phyloP scores from a whole-genome alignment of 2,329 filamentous ascomycete species.

The Mollisia scopiformis region DNA sequence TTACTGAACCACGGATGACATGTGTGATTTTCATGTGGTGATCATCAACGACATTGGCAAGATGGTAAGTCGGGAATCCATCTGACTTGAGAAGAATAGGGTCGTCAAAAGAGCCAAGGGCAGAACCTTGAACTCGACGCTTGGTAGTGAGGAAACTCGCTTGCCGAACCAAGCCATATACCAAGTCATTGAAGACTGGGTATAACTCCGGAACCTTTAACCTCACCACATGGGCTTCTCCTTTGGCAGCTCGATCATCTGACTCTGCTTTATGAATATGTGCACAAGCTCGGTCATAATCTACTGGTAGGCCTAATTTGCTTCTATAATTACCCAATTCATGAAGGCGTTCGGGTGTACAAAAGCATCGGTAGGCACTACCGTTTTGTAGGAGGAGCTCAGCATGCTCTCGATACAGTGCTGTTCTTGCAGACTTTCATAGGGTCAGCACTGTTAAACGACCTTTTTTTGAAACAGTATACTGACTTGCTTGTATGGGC shows the following conservation, averaged over 20 bases:
- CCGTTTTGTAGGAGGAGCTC: slow-evolving; percentile 69
- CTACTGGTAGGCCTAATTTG: slow-evolving; percentile 57
- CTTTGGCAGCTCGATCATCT: slow-evolving; percentile 66
- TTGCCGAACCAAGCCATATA: slow-evolving; percentile 72
- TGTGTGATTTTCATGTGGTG: slow-evolving; percentile 95
- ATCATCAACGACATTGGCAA: slow-evolving; percentile 96
- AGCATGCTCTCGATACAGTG: slow-evolving; percentile 73
- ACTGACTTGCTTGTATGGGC: slow-evolving; percentile 81
- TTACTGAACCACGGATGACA: slow-evolving; percentile 83
- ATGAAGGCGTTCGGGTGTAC: slow-evolving; percentile 71
- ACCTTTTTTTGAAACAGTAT: neutral
- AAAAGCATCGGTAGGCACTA: slow-evolving; percentile 93
- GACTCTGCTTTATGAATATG: slow-evolving; percentile 69
- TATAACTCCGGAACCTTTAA: slow-evolving; percentile 68
- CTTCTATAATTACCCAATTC: slow-evolving; percentile 66
- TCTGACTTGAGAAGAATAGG: slow-evolving; percentile 91
- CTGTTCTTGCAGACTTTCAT: slow-evolving; percentile 74
- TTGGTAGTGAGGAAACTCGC: slow-evolving; percentile 44
- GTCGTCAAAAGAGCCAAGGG: slow-evolving; percentile 63
- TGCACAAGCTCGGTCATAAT: slow-evolving; percentile 76
- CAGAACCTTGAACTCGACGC: slow-evolving; percentile 38
- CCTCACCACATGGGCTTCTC: slow-evolving; percentile 77
- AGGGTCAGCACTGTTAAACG: slow-evolving; percentile 17
- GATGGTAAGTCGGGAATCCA: slow-evolving; percentile 92
- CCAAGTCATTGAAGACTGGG: slow-evolving; percentile 72